These are phyloP conservation scores for Claviceps sorghi DNA, from an alignment of 2,329 filamentous ascomycete genomes.

Conservation along the genomic window DNA sequence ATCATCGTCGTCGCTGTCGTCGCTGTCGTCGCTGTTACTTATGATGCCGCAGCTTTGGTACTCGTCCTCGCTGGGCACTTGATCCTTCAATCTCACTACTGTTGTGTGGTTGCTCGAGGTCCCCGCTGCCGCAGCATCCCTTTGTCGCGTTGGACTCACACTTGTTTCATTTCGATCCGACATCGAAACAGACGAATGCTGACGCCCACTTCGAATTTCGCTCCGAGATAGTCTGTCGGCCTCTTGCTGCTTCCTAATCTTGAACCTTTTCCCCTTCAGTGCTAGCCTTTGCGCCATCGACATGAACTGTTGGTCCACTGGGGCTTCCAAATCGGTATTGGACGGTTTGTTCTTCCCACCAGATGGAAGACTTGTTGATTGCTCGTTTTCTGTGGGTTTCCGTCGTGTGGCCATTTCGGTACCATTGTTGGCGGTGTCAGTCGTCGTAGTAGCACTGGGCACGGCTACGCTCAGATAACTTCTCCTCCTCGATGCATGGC, in stretches of 20 bases:
- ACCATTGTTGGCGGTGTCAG: not conserved
- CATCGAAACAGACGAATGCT: not conserved
- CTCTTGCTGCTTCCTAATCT: slow-evolving; percentile 27
- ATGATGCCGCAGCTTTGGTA: not conserved
- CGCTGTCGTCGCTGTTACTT: slow-evolving; percentile 7
- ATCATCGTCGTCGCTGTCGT: slow-evolving; percentile 8
- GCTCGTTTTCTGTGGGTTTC: not conserved
- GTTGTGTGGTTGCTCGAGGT: slow-evolving; percentile 1
- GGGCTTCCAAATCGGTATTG: not conserved
- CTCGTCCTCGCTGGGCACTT: slow-evolving; percentile 4
- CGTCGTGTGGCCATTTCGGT: not conserved
- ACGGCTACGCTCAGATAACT: not conserved
- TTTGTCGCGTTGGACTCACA: not conserved
- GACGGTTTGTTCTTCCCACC: not conserved
- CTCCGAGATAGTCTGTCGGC: not conserved
- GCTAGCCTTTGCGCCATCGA: slow-evolving; percentile 45
- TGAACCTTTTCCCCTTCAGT: slow-evolving; percentile 37
- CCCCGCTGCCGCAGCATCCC: not conserved
- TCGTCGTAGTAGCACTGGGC: too few relatives aligned
- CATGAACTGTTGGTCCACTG: slow-evolving; percentile 23
- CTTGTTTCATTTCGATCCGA: not conserved
- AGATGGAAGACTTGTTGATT: not conserved
- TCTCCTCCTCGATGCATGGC: not conserved
- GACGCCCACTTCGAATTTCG: not conserved
- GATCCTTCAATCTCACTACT: slow-evolving; percentile 8